phyloP scores from a whole-genome alignment of 805 yeast genomes.

The Jamesozyma jinghongensis region DNA sequence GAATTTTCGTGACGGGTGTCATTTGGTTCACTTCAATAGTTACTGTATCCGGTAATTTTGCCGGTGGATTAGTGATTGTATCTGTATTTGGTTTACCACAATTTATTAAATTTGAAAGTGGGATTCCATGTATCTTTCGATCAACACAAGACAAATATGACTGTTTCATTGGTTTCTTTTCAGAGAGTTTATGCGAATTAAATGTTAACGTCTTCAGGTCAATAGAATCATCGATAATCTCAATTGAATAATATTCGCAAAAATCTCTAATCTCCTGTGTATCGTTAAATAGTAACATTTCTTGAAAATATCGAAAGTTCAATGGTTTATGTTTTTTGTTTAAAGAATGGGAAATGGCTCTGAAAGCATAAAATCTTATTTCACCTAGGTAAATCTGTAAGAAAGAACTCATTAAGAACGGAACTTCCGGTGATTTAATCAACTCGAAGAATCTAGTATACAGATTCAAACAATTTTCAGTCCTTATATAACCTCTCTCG shows the following conservation, averaged over 20 bases:
- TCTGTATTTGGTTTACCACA: constrained; percentile 28
- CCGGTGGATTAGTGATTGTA: neutral
- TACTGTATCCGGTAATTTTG: neutral
- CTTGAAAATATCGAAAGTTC: constrained; percentile 38
- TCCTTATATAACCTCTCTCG: constrained; percentile 43
- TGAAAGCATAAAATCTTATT: constrained; percentile 62
- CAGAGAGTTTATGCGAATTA: constrained; percentile 29
- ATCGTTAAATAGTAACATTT: constrained; percentile 60
- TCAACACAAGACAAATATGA: constrained; percentile 39
- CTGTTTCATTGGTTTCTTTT: constrained; percentile 38
- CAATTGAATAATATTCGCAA: constrained; percentile 56
- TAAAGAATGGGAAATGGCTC: constrained; percentile 52
- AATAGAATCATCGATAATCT: constrained; percentile 34
- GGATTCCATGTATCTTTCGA: constrained; percentile 26
- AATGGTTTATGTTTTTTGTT: constrained; percentile 68
- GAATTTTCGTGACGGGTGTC: no score
- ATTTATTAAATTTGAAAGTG: constrained; percentile 33
- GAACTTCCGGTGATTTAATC: constrained; percentile 41
- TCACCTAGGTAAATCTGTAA: constrained; percentile 76
- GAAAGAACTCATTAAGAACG: constrained; percentile 63
- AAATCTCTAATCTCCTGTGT: constrained; percentile 44
- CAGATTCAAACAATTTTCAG: constrained; percentile 51
- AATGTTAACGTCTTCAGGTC: constrained; percentile 38
- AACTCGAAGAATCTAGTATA: constrained; percentile 57
- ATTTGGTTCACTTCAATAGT: neutral